phyloP scores from a whole-genome alignment of 768 basidiomycete genomes.

The Clitopilus passeckerianus region DNA sequence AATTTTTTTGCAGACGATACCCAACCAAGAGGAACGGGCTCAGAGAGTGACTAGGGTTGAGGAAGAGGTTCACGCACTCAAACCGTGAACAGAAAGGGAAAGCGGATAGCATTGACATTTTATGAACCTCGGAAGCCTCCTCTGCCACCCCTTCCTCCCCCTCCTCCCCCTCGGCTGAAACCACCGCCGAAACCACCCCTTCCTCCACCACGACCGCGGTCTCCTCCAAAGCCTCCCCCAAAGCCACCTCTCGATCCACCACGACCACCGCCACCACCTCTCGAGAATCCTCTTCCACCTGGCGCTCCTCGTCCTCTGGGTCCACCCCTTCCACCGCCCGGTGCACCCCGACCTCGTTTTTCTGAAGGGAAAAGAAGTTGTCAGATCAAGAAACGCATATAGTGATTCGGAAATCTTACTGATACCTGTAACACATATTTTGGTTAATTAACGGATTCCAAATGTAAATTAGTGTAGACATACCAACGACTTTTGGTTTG shows the following conservation, averaged over 20 bases:
- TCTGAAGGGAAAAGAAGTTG: slow-evolving; percentile 9
- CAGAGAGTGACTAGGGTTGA: slow-evolving; percentile 38
- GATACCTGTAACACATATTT: slow-evolving; percentile 30
- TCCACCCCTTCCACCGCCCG: slow-evolving; percentile 20
- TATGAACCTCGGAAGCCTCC: slow-evolving; percentile 22
- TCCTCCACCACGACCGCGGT: slow-evolving; percentile 36
- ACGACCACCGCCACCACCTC: slow-evolving; percentile 25
- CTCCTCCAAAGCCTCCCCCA: slow-evolving; percentile 35
- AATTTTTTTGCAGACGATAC: slow-evolving; percentile 31
- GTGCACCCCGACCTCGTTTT: slow-evolving; percentile 38
- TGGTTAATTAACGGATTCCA: slow-evolving; percentile 2
- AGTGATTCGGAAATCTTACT: slow-evolving; percentile 29
- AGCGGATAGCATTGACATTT: background rate
- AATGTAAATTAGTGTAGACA: slow-evolving; percentile 10
- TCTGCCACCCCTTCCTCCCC: slow-evolving; percentile 30
- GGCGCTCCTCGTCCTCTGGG: slow-evolving; percentile 26
- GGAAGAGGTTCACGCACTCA: slow-evolving; percentile 46
- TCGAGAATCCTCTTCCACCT: slow-evolving; percentile 22
- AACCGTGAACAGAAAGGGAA: slow-evolving; percentile 21
- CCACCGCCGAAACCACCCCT: slow-evolving; percentile 28
- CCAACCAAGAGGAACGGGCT: slow-evolving; percentile 47
- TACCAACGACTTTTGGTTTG: slow-evolving; percentile 81
- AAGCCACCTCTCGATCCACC: slow-evolving; percentile 24
- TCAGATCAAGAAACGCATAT: slow-evolving; percentile 4
- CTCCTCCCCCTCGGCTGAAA: slow-evolving; percentile 41